Evolutionary conservation across 192 early-diverging fungal genomes (phyloP).

Genomic region (Coemansia sp.): DNA sequence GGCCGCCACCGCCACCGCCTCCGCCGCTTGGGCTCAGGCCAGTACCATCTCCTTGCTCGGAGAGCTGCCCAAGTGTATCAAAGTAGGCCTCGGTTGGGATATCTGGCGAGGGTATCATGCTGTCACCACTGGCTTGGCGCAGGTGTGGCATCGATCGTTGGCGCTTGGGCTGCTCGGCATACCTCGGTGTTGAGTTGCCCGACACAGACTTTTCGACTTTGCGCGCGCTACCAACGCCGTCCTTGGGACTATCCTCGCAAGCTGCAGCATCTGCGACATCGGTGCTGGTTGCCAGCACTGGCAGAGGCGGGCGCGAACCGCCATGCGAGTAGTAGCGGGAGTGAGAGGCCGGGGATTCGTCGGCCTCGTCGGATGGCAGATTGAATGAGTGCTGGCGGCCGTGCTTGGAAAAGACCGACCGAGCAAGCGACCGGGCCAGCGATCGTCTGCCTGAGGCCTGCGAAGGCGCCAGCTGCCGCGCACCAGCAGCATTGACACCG

Average conservation of each 20-base stretch:
- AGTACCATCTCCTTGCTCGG: constrained; percentile 8
- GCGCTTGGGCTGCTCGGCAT: constrained; percentile 26
- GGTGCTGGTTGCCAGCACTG: constrained; percentile 6
- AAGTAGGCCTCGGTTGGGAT: constrained; percentile 43
- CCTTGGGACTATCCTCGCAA: not conserved
- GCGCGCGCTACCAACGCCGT: not conserved
- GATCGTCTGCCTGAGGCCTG: constrained; percentile 43
- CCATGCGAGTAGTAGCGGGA: constrained; percentile 28
- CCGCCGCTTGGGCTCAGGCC: constrained; percentile 13
- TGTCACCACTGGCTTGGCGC: constrained; percentile 25
- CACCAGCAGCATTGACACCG: not conserved
- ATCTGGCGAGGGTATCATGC: constrained; percentile 24
- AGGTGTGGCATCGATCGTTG: constrained; percentile 57
- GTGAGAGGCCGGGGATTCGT: constrained; percentile 8
- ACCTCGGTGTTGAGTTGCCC: not conserved
- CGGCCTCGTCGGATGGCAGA: constrained; percentile 4
- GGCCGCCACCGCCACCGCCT: constrained; percentile 5
- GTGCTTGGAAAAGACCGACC: constrained; percentile 40
- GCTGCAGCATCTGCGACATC: constrained; percentile 5
- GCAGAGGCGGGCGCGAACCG: constrained; percentile 26
- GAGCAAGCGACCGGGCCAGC: constrained; percentile 47
- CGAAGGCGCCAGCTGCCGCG: constrained; percentile 26
- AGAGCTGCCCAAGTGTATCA: constrained; percentile 23
- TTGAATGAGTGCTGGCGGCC: constrained; percentile 16
- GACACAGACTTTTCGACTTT: not conserved